These are phyloP conservation scores for Salix dunnii DNA, from an alignment of 345 rosid genomes.

Conservation along the genomic window DNA sequence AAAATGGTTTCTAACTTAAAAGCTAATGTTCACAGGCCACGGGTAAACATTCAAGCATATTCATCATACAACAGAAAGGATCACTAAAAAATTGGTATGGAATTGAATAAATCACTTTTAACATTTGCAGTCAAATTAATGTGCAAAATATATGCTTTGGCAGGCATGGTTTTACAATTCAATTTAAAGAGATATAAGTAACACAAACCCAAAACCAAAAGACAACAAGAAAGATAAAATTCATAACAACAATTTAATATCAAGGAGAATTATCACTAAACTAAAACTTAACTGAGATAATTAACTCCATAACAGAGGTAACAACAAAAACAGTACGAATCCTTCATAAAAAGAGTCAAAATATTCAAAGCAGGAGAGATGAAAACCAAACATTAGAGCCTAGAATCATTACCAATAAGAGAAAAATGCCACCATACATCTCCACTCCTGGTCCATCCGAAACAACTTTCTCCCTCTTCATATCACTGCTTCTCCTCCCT, in stretches of 20 bases:
- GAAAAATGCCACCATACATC: constrained; percentile 1
- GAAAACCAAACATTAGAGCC: constrained; percentile 15
- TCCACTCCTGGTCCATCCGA: not conserved
- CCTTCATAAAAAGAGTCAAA: not conserved
- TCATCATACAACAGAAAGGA: not conserved
- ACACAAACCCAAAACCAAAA: not conserved
- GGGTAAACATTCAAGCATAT: not conserved
- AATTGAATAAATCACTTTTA: not conserved
- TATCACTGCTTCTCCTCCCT: constrained; percentile 44
- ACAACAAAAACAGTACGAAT: not conserved
- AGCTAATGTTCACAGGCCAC: not conserved
- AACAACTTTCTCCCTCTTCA: not conserved
- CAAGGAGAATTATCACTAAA: constrained; percentile 1
- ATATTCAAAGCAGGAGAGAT: not conserved
- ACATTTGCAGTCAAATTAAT: not conserved
- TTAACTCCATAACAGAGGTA: not conserved
- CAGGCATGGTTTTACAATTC: not conserved
- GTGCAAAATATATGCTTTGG: not conserved
- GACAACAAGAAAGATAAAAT: constrained; percentile 3
- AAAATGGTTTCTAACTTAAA: not conserved
- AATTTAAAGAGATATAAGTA: not conserved
- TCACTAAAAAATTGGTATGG: not conserved
- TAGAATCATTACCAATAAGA: constrained; percentile 25
- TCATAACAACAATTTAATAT: constrained; percentile 1
- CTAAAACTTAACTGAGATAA: not conserved